These are phyloP conservation scores for Centella asiatica DNA, from an alignment of 129 eudicot genomes.

Conservation along the genomic window DNA sequence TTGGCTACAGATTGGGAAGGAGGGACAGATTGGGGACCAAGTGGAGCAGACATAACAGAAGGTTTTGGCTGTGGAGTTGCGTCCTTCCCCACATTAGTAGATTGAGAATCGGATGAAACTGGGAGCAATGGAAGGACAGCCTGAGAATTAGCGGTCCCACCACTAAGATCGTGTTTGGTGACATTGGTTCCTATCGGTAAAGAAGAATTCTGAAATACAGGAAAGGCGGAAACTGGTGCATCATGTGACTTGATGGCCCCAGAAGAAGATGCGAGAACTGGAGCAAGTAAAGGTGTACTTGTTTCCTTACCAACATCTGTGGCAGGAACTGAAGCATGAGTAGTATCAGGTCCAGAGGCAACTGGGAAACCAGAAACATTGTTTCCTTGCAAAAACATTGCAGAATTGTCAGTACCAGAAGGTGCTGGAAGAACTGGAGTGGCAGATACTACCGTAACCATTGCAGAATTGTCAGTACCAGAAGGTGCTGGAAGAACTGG, in stretches of 20 bases:
- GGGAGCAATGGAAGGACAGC: neutral
- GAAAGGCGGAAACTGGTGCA: conserved; percentile 8
- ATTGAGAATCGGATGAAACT: neutral
- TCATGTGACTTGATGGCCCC: conserved; percentile 9
- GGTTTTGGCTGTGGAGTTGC: conserved; percentile 9
- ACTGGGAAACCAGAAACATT: conserved; percentile 10
- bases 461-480: conserved; percentile 17
- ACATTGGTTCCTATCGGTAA: neutral
- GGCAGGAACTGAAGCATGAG: conserved; percentile 16
- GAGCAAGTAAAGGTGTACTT: conserved; percentile 11
- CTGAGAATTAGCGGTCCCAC: conserved; percentile 12
- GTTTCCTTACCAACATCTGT: conserved; percentile 22
- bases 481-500: conserved; percentile 33
- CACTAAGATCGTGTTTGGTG: conserved; percentile 7
- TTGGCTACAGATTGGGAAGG: conserved; percentile 28
- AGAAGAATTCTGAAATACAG: conserved; percentile 20
- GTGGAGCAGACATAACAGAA: conserved; percentile 19
- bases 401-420: conserved; percentile 21
- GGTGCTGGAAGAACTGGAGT: conserved; percentile 31
- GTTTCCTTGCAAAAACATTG: conserved; percentile 8
- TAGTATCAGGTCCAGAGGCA: conserved; percentile 15
- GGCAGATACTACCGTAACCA: conserved; percentile 22
- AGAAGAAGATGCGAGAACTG: conserved; percentile 22
- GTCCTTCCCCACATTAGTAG: neutral
- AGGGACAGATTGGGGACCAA: conserved; percentile 22